phyloP scores from a whole-genome alignment of 2,329 filamentous ascomycete species.

The Aurifilum marmelostoma region DNA sequence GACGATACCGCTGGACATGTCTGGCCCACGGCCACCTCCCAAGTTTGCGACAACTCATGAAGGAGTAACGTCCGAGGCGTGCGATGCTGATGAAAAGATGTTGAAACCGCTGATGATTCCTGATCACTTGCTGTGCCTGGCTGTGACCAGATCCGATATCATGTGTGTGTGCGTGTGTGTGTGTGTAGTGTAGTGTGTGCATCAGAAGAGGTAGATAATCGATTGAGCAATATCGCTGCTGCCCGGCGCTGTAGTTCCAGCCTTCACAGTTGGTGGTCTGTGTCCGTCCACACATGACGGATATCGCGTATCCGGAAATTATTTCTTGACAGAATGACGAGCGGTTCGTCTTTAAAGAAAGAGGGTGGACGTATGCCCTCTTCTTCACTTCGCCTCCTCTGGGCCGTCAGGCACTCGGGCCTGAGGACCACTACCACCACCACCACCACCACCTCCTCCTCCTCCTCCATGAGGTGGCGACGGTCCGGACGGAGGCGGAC shows the following conservation, averaged over 20 bases:
- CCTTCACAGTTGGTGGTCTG: slow-evolving; percentile 31
- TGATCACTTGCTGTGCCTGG: background rate
- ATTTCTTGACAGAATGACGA: slow-evolving; percentile 35
- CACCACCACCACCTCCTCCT: slow-evolving; percentile 30
- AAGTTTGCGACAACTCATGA: background rate
- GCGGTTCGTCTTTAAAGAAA: background rate
- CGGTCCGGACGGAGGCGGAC: slow-evolving; percentile 46
- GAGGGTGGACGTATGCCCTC: background rate
- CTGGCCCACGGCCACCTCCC: background rate
- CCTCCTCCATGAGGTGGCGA: slow-evolving; percentile 38
- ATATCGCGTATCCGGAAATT: slow-evolving; percentile 16
- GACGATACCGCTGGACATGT: background rate
- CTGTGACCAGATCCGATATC: slow-evolving; percentile 1
- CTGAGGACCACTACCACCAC: slow-evolving; percentile 35
- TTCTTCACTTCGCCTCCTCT: slow-evolving; percentile 48
- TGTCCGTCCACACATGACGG: slow-evolving; percentile 33
- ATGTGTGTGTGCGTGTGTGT: background rate
- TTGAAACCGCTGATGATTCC: slow-evolving; percentile 16
- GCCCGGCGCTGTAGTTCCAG: slow-evolving; percentile 28
- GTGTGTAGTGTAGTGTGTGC: background rate
- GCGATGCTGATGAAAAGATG: slow-evolving; percentile 2
- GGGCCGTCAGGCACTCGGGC: slow-evolving; percentile 44
- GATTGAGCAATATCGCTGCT: slow-evolving; percentile 9
- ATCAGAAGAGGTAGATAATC: slow-evolving; percentile 4
- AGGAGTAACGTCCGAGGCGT: slow-evolving; percentile 2